These are phyloP conservation scores for Tetratostichococcus sp. DNA, from an alignment of 139 green algal genomes.

Conservation along the genomic window DNA sequence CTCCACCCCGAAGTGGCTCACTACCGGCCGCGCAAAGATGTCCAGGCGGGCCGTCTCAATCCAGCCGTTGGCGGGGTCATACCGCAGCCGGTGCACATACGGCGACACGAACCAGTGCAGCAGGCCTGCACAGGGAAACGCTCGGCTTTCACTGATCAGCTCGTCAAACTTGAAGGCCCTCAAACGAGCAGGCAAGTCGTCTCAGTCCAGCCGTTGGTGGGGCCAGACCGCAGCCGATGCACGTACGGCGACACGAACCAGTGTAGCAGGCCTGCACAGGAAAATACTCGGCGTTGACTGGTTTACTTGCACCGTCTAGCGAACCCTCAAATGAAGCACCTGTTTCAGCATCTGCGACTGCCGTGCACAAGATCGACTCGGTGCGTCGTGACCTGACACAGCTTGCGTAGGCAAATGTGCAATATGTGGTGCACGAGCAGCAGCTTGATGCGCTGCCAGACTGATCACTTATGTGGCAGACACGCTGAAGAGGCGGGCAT, in stretches of 20 bases:
- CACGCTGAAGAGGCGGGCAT: no score
- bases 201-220: not conserved
- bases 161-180: no score
- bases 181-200: conserved; percentile 11
- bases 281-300: not conserved
- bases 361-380: no score
- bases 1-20: conserved; percentile 4
- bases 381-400: no score
- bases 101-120: conserved; percentile 30
- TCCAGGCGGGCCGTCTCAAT: conserved; percentile 9
- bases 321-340: no score
- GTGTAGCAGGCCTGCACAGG: conserved; percentile 17
- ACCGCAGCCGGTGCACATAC: conserved; percentile 18
- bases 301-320: no score
- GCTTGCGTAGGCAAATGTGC: no score
- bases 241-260: conserved; percentile 25
- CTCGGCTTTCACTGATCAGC: no score
- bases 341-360: no score
- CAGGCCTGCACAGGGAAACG: conserved; percentile 7
- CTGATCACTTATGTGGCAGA: no score
- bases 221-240: conserved; percentile 13
- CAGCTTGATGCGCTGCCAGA: no score
- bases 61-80: not conserved
- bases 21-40: conserved; percentile 11
- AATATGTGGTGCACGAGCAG: no score